Base-by-base conservation (phyloP, 345 rosid genomes). In the Eucalyptus regnans region DNA sequence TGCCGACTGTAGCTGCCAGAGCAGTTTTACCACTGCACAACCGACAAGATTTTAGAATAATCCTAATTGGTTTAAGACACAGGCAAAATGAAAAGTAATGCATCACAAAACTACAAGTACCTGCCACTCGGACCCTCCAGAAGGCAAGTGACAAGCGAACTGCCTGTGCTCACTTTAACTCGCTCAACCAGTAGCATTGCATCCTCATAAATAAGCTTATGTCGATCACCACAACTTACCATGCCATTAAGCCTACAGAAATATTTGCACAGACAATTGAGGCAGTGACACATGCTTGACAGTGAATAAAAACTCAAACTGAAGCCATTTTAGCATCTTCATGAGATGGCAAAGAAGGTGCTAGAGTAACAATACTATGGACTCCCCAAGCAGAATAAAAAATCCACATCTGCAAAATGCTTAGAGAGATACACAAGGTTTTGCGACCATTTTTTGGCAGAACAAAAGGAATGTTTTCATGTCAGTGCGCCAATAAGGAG, bases 121-220 rank as follows among this genome's bases (percentile, higher is more conserved):
- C 99, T 98, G 91, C 99, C 99, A 91, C 96, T 93, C 44, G 96
- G 92, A 46, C 99, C 99, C 94, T 98, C 99, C 76, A 97, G 92
- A 90, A 98, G 99, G 93, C 98, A 96, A 68, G 98, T 96, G 60
- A 98, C 93, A 68, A 96, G 97, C 88, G 97, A 96, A 92, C 99
- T 96, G 91, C 99, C 98, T 91, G 93, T 92, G 90, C 99, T 52
- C 56, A 17, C 2, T 52, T 17, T 95, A 81, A 97, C 97, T 94
- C 91, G 99, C 92, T 96, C 97, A 89, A 96, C 98, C 46, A 96
- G 91, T 50, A 92, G 92, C 97, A 96, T 95, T 81, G 95, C 96
- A 88, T 97, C 95, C 89, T 96, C 94, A 92, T 93, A 96, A 31
- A 95, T 96, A 88, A 93, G 97, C 89, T 94, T 90, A 92, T 97